A percentile compares a stretch with the other conserved stretches of the same genome.
Conservation (phyloP, 1,139 yeast species). For the Magnusiomyces starmeri region DNA sequence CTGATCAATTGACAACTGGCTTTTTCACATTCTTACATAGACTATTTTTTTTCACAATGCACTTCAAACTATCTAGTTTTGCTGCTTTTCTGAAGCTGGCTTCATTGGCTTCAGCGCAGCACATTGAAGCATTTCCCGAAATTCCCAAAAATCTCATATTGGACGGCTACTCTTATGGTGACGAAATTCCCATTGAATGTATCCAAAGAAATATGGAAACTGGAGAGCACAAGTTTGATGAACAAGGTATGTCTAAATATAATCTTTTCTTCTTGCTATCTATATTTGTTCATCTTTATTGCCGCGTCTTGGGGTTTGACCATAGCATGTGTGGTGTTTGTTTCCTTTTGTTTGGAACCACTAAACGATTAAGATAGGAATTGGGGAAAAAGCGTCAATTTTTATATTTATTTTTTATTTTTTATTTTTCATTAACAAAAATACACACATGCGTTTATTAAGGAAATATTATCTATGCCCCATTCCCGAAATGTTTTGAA, state of each 20-base stretch:
- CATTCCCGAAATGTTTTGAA: conserved; percentile 60
- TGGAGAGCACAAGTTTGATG: conserved; percentile 70
- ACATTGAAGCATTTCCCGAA: conserved; percentile 14
- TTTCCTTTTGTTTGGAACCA: too few relatives aligned
- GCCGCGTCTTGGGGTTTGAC: too few relatives aligned
- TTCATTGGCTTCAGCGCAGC: conserved; percentile 3
- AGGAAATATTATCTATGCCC: conserved; percentile 46
- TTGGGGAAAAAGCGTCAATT: too few relatives aligned
- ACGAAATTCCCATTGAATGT: conserved; percentile 50
- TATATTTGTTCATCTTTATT: conserved; percentile 8
- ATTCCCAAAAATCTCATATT: conserved; percentile 5
- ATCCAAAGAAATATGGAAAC: conserved; percentile 61
- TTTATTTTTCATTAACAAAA: background rate
- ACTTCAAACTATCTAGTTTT: background rate
- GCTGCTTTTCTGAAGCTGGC: background rate
- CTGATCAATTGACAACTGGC: too few relatives aligned
- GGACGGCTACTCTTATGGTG: conserved; percentile 36
- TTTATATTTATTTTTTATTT: background rate
- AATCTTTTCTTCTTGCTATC: background rate
- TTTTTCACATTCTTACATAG: too few relatives aligned
- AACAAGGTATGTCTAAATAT: conserved; percentile 32
- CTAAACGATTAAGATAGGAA: too few relatives aligned
- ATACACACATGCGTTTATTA: background rate
- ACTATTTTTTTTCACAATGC: background rate
- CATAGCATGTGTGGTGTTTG: too few relatives aligned